Percentiles rank a stretch among this genome's conserved stretches.
These are phyloP conservation scores for Artemisia argyi DNA, from an alignment of 129 eudicot species.

Conservation along the genomic window DNA sequence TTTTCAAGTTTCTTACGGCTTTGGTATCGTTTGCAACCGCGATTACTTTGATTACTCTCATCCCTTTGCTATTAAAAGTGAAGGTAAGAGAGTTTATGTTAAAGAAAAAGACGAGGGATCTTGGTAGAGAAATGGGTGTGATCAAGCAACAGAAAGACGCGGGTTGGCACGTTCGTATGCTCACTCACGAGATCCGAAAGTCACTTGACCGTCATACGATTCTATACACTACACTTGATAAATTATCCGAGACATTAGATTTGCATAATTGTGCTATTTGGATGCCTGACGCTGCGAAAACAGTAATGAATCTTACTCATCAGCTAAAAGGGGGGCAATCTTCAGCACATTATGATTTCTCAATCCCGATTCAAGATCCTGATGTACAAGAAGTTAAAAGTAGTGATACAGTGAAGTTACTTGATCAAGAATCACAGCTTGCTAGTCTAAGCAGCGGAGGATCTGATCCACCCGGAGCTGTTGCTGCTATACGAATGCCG, in stretches of 20 bases:
- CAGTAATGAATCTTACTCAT: conserved; percentile 58
- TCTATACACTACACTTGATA: conserved; percentile 66
- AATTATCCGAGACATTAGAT: conserved; percentile 59
- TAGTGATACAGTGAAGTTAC: conserved; percentile 50
- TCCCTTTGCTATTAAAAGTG: conserved; percentile 70
- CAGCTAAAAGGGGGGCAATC: conserved; percentile 45
- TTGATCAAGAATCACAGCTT: conserved; percentile 45
- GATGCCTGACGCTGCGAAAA: conserved; percentile 60
- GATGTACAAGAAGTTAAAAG: conserved; percentile 50
- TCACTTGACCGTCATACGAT: conserved; percentile 77
- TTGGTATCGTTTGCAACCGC: conserved; percentile 79
- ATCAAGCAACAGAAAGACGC: conserved; percentile 64
- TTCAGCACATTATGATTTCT: conserved; percentile 6
- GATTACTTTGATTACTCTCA: conserved; percentile 63
- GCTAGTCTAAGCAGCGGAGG: conserved; percentile 51
- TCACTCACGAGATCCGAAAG: conserved; percentile 73
- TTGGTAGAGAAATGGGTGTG: conserved; percentile 68
- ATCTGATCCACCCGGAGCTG: conserved; percentile 44
- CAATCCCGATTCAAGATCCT: conserved; percentile 45
- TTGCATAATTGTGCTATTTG: conserved; percentile 71
- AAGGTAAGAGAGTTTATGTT: conserved; percentile 78
- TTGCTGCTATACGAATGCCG: conserved; percentile 76
- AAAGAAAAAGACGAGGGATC: conserved; percentile 70
- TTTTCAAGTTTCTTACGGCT: conserved; percentile 81
- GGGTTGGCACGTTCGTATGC: conserved; percentile 76